Percentiles rank a stretch among this genome's conserved stretches.
phyloP scores from a whole-genome alignment of 2,329 filamentous ascomycete species.

The Plenodomus lindquistii region DNA sequence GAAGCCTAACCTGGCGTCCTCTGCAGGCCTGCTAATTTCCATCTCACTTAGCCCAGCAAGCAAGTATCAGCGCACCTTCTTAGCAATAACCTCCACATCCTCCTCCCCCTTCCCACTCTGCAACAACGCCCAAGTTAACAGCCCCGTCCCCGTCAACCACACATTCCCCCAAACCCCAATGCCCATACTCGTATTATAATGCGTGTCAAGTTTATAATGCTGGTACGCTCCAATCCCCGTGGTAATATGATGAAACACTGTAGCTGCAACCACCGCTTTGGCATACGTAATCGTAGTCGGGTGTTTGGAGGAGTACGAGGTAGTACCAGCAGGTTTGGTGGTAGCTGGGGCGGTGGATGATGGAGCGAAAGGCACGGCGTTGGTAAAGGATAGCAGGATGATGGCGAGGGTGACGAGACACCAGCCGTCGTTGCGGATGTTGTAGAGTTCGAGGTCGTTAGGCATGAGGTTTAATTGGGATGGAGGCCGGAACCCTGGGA shows the following conservation, averaged over 20 bases:
- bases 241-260: slow-evolving; percentile 26
- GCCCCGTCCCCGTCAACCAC: slow-evolving; percentile 24
- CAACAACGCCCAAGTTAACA: slow-evolving; percentile 16
- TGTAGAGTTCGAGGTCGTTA: slow-evolving; percentile 32
- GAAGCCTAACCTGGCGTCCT: too few species aligned
- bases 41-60: not conserved
- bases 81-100: slow-evolving; percentile 11
- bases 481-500: slow-evolving; percentile 27
- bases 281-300: slow-evolving; percentile 10
- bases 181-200: slow-evolving; percentile 29
- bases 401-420: slow-evolving; percentile 30
- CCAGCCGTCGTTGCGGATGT: slow-evolving; percentile 30
- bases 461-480: slow-evolving; percentile 23
- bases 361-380: slow-evolving; percentile 20
- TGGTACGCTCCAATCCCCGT: slow-evolving; percentile 28
- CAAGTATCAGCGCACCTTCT: slow-evolving; percentile 15
- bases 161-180: slow-evolving; percentile 32
- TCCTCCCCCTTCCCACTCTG: slow-evolving; percentile 10
- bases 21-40: not conserved
- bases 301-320: too few species aligned
- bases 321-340: slow-evolving; percentile 5
- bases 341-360: slow-evolving; percentile 3
- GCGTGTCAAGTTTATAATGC: slow-evolving; percentile 28
- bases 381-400: slow-evolving; percentile 26
- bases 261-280: slow-evolving; percentile 25